A percentile compares a stretch with the other conserved stretches of the same genome.
Conservation (phyloP, 2,329 filamentous ascomycete species). For the Diplodia seriata region DNA sequence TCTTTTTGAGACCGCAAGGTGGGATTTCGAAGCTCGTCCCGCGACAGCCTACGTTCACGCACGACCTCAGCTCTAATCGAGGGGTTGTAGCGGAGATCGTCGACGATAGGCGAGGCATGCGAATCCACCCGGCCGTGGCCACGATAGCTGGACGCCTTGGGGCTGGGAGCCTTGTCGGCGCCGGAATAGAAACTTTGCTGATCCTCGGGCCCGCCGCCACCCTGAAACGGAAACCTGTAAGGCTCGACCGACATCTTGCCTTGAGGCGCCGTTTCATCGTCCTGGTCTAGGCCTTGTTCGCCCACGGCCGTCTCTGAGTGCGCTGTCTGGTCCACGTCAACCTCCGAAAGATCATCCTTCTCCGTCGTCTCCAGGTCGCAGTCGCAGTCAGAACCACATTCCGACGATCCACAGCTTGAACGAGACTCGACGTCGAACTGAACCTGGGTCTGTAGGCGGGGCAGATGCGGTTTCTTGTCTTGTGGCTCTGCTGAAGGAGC, state of each 20-base stretch:
- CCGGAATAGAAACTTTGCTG: constrained; percentile 13
- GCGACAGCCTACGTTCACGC: not conserved
- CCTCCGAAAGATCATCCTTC: not conserved
- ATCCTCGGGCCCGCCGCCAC: constrained; percentile 6
- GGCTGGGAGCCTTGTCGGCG: constrained; percentile 5
- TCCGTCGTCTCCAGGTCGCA: not conserved
- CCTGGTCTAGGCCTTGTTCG: not conserved
- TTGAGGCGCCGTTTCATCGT: not conserved
- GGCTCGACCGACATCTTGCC: not conserved
- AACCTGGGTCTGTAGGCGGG: not conserved
- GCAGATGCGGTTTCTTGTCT: not conserved
- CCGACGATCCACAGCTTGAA: not conserved
- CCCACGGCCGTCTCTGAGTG: too few species aligned
- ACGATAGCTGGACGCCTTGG: constrained; percentile 10
- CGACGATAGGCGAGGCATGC: not conserved
- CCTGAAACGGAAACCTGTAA: constrained; percentile 19
- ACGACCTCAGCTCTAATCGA: constrained; percentile 21
- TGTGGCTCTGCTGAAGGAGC: not conserved
- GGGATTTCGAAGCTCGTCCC: not conserved
- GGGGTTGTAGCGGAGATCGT: not conserved
- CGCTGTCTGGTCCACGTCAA: not conserved
- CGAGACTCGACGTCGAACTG: not conserved
- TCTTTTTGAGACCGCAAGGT: not conserved
- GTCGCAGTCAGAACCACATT: not conserved
- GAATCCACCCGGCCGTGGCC: constrained; percentile 5